These are phyloP conservation scores for Naganishia randhawae DNA, from an alignment of 768 basidiomycete species.

Conservation along the genomic window DNA sequence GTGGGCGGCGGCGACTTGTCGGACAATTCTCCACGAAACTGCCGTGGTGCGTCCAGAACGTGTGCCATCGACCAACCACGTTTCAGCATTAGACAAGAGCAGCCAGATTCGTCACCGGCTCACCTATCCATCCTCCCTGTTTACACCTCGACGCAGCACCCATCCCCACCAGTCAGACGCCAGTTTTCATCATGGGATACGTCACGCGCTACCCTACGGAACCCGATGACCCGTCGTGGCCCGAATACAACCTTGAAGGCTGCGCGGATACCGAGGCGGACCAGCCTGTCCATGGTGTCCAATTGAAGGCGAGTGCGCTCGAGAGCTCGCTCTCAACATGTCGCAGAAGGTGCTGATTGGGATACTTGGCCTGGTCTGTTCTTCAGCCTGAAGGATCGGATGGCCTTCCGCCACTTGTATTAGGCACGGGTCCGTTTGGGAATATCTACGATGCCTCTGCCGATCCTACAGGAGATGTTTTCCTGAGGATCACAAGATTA, in stretches of 20 bases:
- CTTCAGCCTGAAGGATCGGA: slow-evolving; percentile 1
- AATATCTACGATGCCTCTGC: slow-evolving; percentile 42
- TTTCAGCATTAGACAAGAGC: slow-evolving; percentile 12
- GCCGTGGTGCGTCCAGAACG: no score
- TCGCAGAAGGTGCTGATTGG: not conserved
- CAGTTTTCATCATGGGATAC: slow-evolving; percentile 14
- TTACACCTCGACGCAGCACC: not conserved
- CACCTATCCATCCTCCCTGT: not conserved
- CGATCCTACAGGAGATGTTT: slow-evolving; percentile 28
- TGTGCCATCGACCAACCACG: not conserved
- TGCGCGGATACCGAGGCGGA: slow-evolving; percentile 11
- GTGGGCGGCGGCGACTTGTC: no score
- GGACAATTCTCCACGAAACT: no score
- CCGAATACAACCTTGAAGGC: slow-evolving; percentile 13
- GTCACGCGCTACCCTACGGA: slow-evolving; percentile 24
- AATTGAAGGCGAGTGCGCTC: slow-evolving; percentile 10
- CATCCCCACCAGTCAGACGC: not conserved
- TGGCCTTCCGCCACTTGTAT: slow-evolving; percentile 40
- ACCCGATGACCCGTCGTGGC: slow-evolving; percentile 22
- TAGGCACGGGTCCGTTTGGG: slow-evolving; percentile 49
- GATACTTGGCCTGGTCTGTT: no score
- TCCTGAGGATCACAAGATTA: slow-evolving; percentile 43
- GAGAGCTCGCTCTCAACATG: no score
- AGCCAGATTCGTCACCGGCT: not conserved
- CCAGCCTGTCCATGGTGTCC: slow-evolving; percentile 10